Evolutionary conservation across 2,329 filamentous ascomycete genomes (phyloP).

Genomic region (Bipolaris gigantea): DNA sequence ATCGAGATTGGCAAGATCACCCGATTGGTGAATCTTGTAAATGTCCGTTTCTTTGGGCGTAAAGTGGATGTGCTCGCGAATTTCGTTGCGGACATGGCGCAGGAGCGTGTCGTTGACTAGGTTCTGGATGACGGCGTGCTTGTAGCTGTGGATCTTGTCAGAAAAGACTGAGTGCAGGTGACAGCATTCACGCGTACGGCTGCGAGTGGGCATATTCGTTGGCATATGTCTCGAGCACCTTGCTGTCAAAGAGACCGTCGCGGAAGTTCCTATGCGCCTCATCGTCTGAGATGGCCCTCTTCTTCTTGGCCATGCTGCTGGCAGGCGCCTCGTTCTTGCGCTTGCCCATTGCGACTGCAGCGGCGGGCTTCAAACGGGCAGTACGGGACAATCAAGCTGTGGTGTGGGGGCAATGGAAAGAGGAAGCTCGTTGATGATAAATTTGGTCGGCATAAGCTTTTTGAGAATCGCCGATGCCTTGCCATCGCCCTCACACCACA

Average conservation of each 20-base stretch:
- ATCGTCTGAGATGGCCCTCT: constrained; percentile 47
- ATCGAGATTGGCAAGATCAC: constrained; percentile 94
- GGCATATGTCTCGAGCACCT: constrained; percentile 40
- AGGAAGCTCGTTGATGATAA: constrained; percentile 15
- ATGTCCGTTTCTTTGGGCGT: constrained; percentile 99
- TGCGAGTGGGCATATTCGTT: constrained; percentile 44
- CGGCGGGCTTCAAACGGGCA: constrained; percentile 28
- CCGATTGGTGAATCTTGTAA: constrained; percentile 99
- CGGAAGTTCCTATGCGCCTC: constrained; percentile 47
- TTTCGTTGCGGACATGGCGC: constrained; percentile 83
- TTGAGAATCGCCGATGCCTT: constrained; percentile 13
- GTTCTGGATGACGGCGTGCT: constrained; percentile 84
- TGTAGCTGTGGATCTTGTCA: constrained; percentile 61
- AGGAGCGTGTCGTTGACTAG: constrained; percentile 81
- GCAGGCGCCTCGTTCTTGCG: constrained; percentile 47
- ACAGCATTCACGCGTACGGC: constrained; percentile 36
- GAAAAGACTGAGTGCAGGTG: background rate
- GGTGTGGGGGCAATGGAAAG: constrained; percentile 2
- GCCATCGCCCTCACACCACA: constrained; percentile 18
- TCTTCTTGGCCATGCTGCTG: constrained; percentile 50
- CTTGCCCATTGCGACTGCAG: constrained; percentile 35
- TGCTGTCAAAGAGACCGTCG: constrained; percentile 43
- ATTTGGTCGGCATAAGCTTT: constrained; percentile 18
- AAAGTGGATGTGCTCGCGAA: constrained; percentile 88
- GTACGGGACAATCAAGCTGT: constrained; percentile 8